Conservation (phyloP, 148 eudicot species). For the Euryodendron excelsum region DNA sequence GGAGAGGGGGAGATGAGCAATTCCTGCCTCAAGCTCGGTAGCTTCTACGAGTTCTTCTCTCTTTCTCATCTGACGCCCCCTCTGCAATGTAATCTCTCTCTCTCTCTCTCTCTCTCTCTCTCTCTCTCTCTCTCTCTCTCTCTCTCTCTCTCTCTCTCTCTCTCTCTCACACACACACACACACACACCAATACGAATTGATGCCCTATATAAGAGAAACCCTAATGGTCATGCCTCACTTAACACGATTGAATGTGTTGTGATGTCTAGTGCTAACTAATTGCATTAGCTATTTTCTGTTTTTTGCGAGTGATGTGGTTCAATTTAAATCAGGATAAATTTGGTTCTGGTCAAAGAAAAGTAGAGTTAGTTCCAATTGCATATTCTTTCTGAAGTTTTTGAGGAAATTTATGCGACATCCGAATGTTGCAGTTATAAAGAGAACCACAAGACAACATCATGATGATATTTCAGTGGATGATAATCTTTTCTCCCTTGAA, state of each 20-base stretch:
- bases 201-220: no score
- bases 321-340: no score
- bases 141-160: not conserved
- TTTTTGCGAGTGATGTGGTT: no score
- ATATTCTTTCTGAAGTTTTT: not conserved
- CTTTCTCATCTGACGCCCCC: slow-evolving; percentile 94
- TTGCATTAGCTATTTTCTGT: no score
- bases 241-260: no score
- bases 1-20: slow-evolving; percentile 82
- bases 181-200: no score
- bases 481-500: slow-evolving; percentile 81
- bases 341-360: no score
- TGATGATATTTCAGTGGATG: slow-evolving; percentile 53
- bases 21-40: slow-evolving; percentile 80
- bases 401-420: not conserved
- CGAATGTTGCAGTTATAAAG: slow-evolving; percentile 58
- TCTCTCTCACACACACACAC: no score
- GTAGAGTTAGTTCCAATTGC: not conserved
- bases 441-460: slow-evolving; percentile 46
- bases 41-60: slow-evolving; percentile 96
- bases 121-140: not conserved
- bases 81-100: slow-evolving; percentile 63
- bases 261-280: no score
- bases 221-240: no score
- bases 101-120: slow-evolving; percentile 9